Evolutionary conservation across 2,329 filamentous ascomycete genomes (phyloP).

Genomic region (Colletotrichum sp.): DNA sequence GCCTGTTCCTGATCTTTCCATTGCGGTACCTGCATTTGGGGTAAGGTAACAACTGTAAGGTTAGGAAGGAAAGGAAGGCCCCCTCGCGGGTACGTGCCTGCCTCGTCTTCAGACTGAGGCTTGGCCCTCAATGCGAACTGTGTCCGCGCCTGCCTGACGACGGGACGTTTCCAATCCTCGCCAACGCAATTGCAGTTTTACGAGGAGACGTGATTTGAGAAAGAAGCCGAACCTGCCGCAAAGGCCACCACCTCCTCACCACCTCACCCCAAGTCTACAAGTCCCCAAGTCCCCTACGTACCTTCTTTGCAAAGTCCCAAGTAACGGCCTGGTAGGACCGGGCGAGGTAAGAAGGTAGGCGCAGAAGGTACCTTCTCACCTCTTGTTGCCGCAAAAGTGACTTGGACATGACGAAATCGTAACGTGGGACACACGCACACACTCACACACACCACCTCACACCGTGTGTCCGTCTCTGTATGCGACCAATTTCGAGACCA

Average conservation of each 20-base stretch:
- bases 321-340: neutral
- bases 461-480: neutral
- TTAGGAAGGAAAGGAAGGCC: neutral
- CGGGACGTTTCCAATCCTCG: neutral
- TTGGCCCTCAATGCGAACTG: slow-evolving; percentile 11
- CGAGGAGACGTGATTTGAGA: neutral
- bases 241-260: neutral
- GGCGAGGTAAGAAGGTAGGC: neutral
- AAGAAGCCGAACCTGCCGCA: neutral
- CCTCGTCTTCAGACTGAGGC: neutral
- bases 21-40: neutral
- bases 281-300: neutral
- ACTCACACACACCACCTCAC: neutral
- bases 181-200: neutral
- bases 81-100: neutral
- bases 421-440: neutral
- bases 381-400: neutral
- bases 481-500: neutral
- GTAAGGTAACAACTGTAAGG: neutral
- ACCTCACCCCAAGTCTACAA: neutral
- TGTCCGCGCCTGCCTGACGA: neutral
- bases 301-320: neutral
- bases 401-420: neutral
- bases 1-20: neutral
- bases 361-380: neutral